phyloP scores from a whole-genome alignment of 129 eudicot genomes.

The Arctium minus region DNA sequence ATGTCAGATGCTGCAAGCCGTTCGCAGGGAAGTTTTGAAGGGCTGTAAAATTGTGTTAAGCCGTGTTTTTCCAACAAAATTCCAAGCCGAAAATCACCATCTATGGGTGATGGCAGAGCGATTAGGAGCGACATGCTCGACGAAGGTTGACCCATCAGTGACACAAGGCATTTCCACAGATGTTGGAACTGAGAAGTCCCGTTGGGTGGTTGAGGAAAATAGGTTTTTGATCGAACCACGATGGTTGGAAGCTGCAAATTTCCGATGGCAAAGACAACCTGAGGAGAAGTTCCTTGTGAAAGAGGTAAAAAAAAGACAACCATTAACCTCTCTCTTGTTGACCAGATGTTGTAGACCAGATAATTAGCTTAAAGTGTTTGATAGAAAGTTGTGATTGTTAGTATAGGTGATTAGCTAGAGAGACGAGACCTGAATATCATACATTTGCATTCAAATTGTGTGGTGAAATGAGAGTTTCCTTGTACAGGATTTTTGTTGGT shows the following conservation, averaged over 20 bases:
- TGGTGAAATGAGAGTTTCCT: conserved; percentile 10
- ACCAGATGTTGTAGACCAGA: conserved; percentile 9
- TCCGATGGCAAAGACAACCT: conserved; percentile 63
- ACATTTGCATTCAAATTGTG: background rate
- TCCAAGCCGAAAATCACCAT: conserved; percentile 22
- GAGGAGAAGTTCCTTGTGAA: conserved; percentile 70
- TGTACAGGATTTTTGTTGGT: conserved; percentile 16
- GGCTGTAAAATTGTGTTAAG: conserved; percentile 57
- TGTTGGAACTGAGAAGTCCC: conserved; percentile 42
- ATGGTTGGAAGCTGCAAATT: conserved; percentile 84
- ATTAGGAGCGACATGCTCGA: conserved; percentile 46
- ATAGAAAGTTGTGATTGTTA: conserved; percentile 4
- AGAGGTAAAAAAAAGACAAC: conserved; percentile 22
- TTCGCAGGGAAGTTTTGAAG: conserved; percentile 55
- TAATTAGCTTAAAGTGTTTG: background rate
- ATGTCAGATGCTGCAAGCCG: conserved; percentile 53
- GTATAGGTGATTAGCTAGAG: conserved; percentile 8
- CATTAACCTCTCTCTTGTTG: conserved; percentile 13
- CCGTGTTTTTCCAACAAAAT: conserved; percentile 23
- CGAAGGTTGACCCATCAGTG: conserved; percentile 37
- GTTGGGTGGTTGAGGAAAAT: conserved; percentile 66
- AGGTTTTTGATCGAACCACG: conserved; percentile 68
- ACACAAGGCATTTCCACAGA: conserved; percentile 39
- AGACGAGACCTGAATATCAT: background rate
- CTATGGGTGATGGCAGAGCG: conserved; percentile 58